Evolutionary conservation across 2,329 filamentous ascomycete genomes (phyloP), one percentile per base, ranked within the genome.

Genomic region (Nothopassalora personata): DNA sequence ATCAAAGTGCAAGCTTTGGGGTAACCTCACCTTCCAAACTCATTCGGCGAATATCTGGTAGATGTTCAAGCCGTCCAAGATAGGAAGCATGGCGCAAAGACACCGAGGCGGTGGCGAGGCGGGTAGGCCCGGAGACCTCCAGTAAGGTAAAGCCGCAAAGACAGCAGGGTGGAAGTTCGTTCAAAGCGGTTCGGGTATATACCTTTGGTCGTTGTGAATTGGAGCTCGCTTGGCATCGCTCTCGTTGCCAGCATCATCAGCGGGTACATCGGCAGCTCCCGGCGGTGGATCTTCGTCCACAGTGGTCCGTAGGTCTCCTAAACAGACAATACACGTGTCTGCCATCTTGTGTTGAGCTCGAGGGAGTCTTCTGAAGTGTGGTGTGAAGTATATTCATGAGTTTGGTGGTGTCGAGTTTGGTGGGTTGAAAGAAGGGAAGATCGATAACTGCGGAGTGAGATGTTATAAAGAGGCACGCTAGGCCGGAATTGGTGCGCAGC

Each of bases 301-400:
- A 74, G 77, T 79, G 77, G 78, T 80, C 75, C 80, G 82, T 76
- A 88, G 82, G 78, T 87, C 84, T 79, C 84, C 85, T 77, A 88
- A 79, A 78, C 85, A 88, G 73, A 88, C 85, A 76, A 88, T 88
- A 76, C 85, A 88, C 69, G 83, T 84, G 74, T 86, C 84, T 75
- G 83, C 82, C 85, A 86, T 86, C 66, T 58, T 58, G 58, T 58
- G 46, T 59, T 54, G 45, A 54, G 36, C 49, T 57, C 48, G 55
- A 34, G 27, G 52, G 60, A 47, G 53, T 55, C 13, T 56, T 57
- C 28, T 28, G 53, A 50, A 39, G 51, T 54, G 61, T 31, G 33
- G 56, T 51, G 57, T 53, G 53, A 60, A 46, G 50, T 55, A 39
- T 19, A 48, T 43, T 62, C 60, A 66, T 66, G 63, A 60, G 52